Evolutionary conservation across 345 rosid genomes (phyloP).

Genomic region (Fremontodendron californicum): DNA sequence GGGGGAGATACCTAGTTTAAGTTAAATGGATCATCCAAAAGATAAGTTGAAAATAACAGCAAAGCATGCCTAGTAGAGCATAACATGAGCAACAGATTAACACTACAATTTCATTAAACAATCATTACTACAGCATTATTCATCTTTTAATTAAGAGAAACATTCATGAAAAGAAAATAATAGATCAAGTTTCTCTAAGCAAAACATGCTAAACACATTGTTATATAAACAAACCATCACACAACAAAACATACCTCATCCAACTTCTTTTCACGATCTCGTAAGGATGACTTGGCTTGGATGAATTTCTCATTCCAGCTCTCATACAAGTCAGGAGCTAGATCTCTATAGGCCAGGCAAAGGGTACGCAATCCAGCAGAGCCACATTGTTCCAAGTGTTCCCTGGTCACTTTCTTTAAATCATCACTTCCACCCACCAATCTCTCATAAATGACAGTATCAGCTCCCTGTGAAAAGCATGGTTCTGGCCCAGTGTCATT

Average conservation of each 20-base stretch:
- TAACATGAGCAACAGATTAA: background rate
- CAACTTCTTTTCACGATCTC: constrained; percentile 94
- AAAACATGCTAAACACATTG: background rate
- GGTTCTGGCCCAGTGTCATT: constrained; percentile 34
- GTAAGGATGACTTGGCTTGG: constrained; percentile 89
- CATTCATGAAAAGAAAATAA: background rate
- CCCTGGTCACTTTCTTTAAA: constrained; percentile 71
- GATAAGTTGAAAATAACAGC: background rate
- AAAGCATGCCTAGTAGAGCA: background rate
- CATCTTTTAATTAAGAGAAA: background rate
- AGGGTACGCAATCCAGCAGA: constrained; percentile 98
- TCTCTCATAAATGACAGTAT: constrained; percentile 90
- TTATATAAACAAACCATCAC: background rate
- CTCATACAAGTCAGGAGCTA: constrained; percentile 69
- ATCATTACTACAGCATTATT: background rate
- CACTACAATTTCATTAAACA: background rate
- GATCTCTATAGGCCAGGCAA: constrained; percentile 86
- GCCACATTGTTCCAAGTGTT: constrained; percentile 90
- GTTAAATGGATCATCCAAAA: background rate
- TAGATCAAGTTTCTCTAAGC: constrained; percentile 3
- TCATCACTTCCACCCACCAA: constrained; percentile 65
- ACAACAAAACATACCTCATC: constrained; percentile 65
- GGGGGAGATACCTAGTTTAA: background rate
- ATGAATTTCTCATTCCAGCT: constrained; percentile 97
- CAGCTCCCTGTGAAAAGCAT: constrained; percentile 81